A percentile compares a stretch with the other conserved stretches of the same genome.
Conservation (phyloP, 1,284 basidiomycete genomes). For the Ceratobasidium sp. region DNA sequence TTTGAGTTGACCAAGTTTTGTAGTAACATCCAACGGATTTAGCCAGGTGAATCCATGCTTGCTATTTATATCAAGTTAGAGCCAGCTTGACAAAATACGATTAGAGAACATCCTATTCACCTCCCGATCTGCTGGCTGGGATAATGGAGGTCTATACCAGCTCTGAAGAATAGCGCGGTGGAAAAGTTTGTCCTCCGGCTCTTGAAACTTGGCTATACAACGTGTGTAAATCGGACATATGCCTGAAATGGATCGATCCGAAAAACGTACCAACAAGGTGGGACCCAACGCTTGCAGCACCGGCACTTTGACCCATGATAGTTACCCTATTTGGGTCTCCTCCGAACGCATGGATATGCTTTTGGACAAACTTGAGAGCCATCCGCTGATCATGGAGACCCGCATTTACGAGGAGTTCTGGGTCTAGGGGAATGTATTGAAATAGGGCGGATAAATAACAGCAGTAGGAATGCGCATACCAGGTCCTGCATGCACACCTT, state of each 20-base stretch:
- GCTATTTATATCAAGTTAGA: neutral
- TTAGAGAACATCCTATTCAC: neutral
- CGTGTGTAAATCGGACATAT: neutral
- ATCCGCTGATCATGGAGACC: conserved; percentile 67
- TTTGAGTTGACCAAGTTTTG: conserved; percentile 9
- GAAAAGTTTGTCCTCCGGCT: conserved; percentile 32
- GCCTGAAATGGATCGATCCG: neutral
- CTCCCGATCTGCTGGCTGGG: conserved; percentile 33
- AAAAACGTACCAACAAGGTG: conserved; percentile 23
- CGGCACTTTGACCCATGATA: conserved; percentile 41
- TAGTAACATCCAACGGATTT: conserved; percentile 21
- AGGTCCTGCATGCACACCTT: conserved; percentile 50
- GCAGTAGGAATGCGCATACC: neutral
- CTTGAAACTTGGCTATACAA: conserved; percentile 8
- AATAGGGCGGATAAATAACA: neutral
- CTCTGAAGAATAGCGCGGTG: conserved; percentile 40
- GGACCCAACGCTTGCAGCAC: conserved; percentile 38
- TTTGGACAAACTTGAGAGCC: conserved; percentile 47
- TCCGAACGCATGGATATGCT: conserved; percentile 48
- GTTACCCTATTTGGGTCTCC: conserved; percentile 46
- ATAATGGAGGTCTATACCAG: conserved; percentile 39
- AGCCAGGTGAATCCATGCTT: conserved; percentile 26
- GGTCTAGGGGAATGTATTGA: neutral
- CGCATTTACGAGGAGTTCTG: conserved; percentile 54
- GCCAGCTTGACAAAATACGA: neutral